phyloP scores from a whole-genome alignment of 345 rosid genomes.

The Raphanus raphanistrum region DNA sequence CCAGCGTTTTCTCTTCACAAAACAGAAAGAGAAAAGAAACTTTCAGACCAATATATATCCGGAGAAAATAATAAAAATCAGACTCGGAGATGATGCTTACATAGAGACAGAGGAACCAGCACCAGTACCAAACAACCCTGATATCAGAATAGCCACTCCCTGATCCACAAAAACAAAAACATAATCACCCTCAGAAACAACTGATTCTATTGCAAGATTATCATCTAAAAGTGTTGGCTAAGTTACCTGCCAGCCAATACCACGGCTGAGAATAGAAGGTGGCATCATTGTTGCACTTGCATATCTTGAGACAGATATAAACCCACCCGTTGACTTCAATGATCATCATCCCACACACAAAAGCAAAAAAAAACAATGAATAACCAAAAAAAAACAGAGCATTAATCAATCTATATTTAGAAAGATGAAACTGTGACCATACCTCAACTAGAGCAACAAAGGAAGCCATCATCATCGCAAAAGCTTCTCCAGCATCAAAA shows the following conservation, averaged over 20 bases:
- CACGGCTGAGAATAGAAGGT: conserved; percentile 93
- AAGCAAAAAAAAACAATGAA: not conserved
- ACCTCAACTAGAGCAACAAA: conserved; percentile 99
- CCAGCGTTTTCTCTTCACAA: conserved; percentile 92
- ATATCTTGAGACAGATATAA: conserved; percentile 75
- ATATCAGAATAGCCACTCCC: conserved; percentile 89
- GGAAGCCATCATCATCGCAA: conserved; percentile 99
- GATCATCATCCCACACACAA: conserved; percentile 3
- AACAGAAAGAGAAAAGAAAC: not conserved
- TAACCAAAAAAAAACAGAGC: conserved; percentile 2
- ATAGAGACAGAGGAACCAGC: conserved; percentile 91
- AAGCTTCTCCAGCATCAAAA: conserved; percentile 99
- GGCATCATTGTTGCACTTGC: conserved; percentile 96
- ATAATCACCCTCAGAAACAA: not conserved
- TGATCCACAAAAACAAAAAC: conserved; percentile 39
- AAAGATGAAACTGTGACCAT: conserved; percentile 13
- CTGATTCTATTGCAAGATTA: not conserved
- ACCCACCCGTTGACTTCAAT: conserved; percentile 86
- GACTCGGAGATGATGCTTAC: conserved; percentile 55
- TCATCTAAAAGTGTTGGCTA: not conserved
- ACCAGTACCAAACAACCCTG: conserved; percentile 95
- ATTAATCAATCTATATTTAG: not conserved
- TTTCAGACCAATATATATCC: not conserved
- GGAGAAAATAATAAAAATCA: not conserved
- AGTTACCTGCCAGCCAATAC: conserved; percentile 98